These are phyloP conservation scores for Tarenaya hassleriana DNA, from an alignment of 345 rosid species.

Conservation along the genomic window DNA sequence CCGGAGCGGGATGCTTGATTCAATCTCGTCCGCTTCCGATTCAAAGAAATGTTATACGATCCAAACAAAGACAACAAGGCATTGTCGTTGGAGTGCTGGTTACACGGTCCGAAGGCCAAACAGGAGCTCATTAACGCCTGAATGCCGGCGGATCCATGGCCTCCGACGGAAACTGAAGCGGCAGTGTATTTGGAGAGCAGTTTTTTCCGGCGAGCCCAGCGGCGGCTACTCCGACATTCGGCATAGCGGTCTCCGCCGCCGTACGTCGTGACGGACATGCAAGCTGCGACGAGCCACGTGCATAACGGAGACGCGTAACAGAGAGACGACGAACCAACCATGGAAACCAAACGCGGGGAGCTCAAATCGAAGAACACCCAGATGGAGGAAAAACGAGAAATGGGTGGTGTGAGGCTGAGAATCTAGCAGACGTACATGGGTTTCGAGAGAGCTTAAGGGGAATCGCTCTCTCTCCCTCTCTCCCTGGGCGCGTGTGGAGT, in stretches of 20 bases:
- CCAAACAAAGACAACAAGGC: conserved; percentile 48
- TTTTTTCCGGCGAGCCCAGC: conserved; percentile 43
- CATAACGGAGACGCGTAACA: conserved; percentile 62
- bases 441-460: conserved; percentile 17
- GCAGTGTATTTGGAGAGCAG: conserved; percentile 29
- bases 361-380: conserved; percentile 8
- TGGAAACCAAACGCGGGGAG: conserved; percentile 1
- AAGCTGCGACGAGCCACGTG: conserved; percentile 83
- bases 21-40: conserved; percentile 39
- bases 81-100: conserved; percentile 42
- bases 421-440: conserved; percentile 26
- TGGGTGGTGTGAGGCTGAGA: conserved; percentile 27
- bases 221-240: conserved; percentile 1
- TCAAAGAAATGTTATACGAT: conserved; percentile 29
- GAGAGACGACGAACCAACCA: conserved; percentile 40
- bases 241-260: conserved; percentile 26
- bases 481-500: conserved; percentile 14
- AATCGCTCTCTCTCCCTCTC: conserved; percentile 27
- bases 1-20: conserved; percentile 40
- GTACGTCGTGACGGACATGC: conserved; percentile 63
- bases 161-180: background rate
- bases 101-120: conserved; percentile 64
- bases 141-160: conserved; percentile 37
- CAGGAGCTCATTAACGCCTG: conserved; percentile 50
- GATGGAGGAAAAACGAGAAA: conserved; percentile 17